These are phyloP conservation scores for Dipodascus albidus DNA, from an alignment of 805 yeast species.

Conservation along the genomic window DNA sequence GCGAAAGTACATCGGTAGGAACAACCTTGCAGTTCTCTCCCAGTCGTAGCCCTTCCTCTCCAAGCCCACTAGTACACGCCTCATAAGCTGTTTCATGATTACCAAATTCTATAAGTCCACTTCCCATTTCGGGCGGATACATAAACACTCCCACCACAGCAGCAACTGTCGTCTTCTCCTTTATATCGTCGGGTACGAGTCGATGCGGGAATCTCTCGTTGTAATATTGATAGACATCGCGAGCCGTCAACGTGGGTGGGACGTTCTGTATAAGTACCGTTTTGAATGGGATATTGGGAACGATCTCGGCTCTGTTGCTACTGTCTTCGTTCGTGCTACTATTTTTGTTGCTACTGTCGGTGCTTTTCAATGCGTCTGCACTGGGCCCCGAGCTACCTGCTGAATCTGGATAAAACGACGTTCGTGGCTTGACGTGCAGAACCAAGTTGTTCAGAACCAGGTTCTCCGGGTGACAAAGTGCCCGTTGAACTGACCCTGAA, in stretches of 20 bases:
- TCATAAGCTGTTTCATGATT: background rate
- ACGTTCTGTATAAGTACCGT: background rate
- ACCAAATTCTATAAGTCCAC: background rate
- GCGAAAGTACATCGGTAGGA: background rate
- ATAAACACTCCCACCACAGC: background rate
- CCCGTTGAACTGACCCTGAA: background rate
- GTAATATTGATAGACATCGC: background rate
- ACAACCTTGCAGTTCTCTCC: background rate
- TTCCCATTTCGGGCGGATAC: background rate
- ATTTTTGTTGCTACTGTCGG: background rate
- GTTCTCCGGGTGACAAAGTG: background rate
- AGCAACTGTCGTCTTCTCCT: background rate
- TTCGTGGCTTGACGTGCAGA: background rate
- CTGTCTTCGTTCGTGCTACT: background rate
- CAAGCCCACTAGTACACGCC: background rate
- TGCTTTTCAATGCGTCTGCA: constrained; percentile 23
- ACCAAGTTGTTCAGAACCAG: background rate
- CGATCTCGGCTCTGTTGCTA: background rate
- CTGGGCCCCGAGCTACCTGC: constrained; percentile 95
- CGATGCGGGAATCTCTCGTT: background rate
- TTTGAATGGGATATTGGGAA: background rate
- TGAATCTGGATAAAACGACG: background rate
- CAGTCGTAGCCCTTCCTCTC: background rate
- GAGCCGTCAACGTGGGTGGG: background rate
- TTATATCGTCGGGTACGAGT: background rate